Conservation (phyloP, 768 basidiomycete species). For the Astraeus odoratus region DNA sequence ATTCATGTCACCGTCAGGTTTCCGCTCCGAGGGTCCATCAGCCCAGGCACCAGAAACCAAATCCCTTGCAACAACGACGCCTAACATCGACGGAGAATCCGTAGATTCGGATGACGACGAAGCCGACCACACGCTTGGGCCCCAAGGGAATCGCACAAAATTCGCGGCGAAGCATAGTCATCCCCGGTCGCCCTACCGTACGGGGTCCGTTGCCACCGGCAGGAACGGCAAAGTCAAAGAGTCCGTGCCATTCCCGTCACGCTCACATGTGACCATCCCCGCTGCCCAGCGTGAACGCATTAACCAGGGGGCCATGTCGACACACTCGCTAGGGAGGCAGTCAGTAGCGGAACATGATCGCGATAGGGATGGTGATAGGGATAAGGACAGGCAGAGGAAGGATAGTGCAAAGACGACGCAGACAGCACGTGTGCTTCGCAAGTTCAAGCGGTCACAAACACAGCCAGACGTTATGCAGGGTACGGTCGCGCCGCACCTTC, state of each 20-base stretch:
- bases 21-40: slow-evolving; percentile 41
- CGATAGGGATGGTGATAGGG: slow-evolving; percentile 21
- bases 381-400: slow-evolving; percentile 45
- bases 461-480: slow-evolving; percentile 40
- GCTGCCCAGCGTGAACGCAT: slow-evolving; percentile 44
- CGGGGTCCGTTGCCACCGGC: slow-evolving; percentile 35
- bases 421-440: slow-evolving; percentile 51
- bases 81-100: slow-evolving; percentile 69
- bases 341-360: slow-evolving; percentile 46
- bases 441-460: slow-evolving; percentile 60
- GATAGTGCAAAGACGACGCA: slow-evolving; percentile 31
- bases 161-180: slow-evolving; percentile 51
- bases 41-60: slow-evolving; percentile 38
- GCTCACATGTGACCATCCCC: slow-evolving; percentile 74
- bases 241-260: slow-evolving; percentile 68
- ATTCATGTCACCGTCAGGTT: slow-evolving; percentile 68
- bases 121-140: slow-evolving; percentile 37
- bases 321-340: slow-evolving; percentile 71
- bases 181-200: slow-evolving; percentile 72
- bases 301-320: slow-evolving; percentile 51
- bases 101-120: slow-evolving; percentile 63
- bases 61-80: slow-evolving; percentile 39
- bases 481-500: slow-evolving; percentile 63
- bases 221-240: slow-evolving; percentile 35
- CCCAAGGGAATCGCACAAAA: slow-evolving; percentile 19